A percentile compares a stretch with the other conserved stretches of the same genome.
Evolutionary conservation across 2,329 filamentous ascomycete genomes (phyloP).

Genomic region (Beauveria rudraprayagi): DNA sequence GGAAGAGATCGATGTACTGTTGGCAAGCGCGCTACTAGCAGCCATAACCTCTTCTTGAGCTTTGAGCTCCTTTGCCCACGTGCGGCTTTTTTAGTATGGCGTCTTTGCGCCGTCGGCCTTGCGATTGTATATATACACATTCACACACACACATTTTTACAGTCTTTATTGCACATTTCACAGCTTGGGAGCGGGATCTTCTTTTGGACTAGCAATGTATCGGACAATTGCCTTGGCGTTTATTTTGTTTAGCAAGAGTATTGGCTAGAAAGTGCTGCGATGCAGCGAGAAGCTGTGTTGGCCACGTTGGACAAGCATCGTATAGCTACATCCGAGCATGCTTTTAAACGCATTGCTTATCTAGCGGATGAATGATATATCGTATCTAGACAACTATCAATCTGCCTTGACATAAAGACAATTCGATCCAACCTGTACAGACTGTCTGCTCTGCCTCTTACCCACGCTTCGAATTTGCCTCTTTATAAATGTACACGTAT

Average conservation of each 20-base stretch:
- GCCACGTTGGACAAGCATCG: too few relatives aligned
- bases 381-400: too few relatives aligned
- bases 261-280: neutral
- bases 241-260: neutral
- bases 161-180: neutral
- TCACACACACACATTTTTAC: neutral
- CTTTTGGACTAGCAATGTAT: neutral
- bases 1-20: too few relatives aligned
- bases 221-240: neutral
- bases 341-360: too few relatives aligned
- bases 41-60: too few relatives aligned
- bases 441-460: neutral
- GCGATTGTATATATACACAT: neutral
- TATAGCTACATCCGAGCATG: too few relatives aligned
- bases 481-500: too few relatives aligned
- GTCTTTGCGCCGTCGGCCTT: neutral
- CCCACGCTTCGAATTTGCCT: neutral
- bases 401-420: too few relatives aligned
- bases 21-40: too few relatives aligned
- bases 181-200: neutral
- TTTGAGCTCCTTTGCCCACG: neutral
- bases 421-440: too few relatives aligned
- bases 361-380: too few relatives aligned
- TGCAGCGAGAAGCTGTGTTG: too few relatives aligned
- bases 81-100: neutral